phyloP scores from a whole-genome alignment of 78 protist genomes.

The Diacronema lutheri region DNA sequence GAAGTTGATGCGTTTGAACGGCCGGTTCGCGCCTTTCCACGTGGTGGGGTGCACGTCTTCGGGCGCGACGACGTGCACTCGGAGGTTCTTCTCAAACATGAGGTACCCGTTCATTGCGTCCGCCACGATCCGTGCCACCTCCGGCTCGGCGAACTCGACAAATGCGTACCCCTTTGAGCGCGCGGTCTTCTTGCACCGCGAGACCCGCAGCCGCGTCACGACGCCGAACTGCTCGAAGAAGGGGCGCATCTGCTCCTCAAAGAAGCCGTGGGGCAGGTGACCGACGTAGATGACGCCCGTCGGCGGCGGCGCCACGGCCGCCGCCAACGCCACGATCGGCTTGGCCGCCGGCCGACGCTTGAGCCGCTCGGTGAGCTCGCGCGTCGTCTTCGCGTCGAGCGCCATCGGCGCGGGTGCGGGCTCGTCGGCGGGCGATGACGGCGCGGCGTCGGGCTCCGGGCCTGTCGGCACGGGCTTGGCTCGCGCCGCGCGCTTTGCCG shows the following conservation, averaged over 20 bases:
- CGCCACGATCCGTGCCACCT: slow-evolving; percentile 68
- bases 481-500: too few relatives aligned
- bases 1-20: neutral
- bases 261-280: slow-evolving; percentile 86
- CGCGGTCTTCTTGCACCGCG: slow-evolving; percentile 51
- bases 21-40: neutral
- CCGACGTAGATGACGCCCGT: slow-evolving; percentile 63
- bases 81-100: slow-evolving; percentile 28
- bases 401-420: too few relatives aligned
- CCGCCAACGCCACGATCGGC: too few relatives aligned
- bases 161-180: slow-evolving; percentile 58
- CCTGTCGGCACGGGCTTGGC: too few relatives aligned
- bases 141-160: slow-evolving; percentile 61
- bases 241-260: slow-evolving; percentile 64
- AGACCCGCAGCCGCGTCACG: slow-evolving; percentile 50
- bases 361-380: too few relatives aligned
- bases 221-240: slow-evolving; percentile 84
- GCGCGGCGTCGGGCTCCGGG: too few relatives aligned
- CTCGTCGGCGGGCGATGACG: too few relatives aligned
- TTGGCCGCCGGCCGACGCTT: too few relatives aligned
- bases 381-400: too few relatives aligned
- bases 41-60: neutral
- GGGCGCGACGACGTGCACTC: neutral
- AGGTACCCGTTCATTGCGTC: slow-evolving; percentile 75
- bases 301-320: too few relatives aligned